Evolutionary conservation across 2,329 filamentous ascomycete genomes (phyloP).

Genomic region (Drechslerella dactyloides): DNA sequence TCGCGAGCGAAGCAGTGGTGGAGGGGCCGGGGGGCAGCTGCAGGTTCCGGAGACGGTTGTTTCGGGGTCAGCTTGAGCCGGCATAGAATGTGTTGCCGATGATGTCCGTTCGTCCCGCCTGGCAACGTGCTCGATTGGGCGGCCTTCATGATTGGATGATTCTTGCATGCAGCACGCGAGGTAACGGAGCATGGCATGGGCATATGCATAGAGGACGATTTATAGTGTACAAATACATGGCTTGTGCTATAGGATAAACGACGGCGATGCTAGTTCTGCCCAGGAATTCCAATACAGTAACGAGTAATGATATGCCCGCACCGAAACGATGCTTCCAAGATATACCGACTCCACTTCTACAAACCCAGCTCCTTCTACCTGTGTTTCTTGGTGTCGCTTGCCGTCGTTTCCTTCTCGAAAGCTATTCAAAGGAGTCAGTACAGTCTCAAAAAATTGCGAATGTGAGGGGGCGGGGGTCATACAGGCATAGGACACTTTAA

Average conservation of each 20-base stretch:
- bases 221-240: constrained; percentile 32
- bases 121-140: constrained; percentile 1
- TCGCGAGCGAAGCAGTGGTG: not conserved
- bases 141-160: not conserved
- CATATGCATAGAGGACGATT: constrained; percentile 20
- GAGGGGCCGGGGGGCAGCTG: not conserved
- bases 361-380: constrained; percentile 58
- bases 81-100: constrained; percentile 1
- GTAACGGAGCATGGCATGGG: constrained; percentile 6
- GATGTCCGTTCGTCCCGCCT: not conserved
- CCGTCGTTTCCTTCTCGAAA: constrained; percentile 65
- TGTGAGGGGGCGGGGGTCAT: not conserved
- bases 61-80: not conserved
- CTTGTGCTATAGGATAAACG: constrained; percentile 33
- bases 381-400: constrained; percentile 31
- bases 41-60: not conserved
- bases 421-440: constrained; percentile 20
- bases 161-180: not conserved
- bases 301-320: not conserved
- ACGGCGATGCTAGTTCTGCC: constrained; percentile 33
- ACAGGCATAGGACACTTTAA: constrained; percentile 46
- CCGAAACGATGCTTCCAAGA: not conserved
- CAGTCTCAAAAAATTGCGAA: not conserved
- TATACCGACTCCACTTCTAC: constrained; percentile 61
- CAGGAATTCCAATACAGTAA: constrained; percentile 14